Conservation (phyloP, 2,329 filamentous ascomycete species). For the Plenodomus tracheiphilus region DNA sequence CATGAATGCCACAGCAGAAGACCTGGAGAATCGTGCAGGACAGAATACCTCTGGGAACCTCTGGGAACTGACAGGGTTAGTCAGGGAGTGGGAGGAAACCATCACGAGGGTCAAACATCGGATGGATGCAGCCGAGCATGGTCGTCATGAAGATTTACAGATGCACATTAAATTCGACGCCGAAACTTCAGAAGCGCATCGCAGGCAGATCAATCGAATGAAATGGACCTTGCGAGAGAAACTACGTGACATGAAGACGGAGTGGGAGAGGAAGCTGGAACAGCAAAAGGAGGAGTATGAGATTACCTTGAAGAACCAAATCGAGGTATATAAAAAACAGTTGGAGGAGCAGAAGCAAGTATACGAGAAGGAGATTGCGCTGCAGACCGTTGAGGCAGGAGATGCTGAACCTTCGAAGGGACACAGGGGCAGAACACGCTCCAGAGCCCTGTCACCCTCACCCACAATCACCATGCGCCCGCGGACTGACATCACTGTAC, state of each 20-base stretch:
- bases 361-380: background rate
- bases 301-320: background rate
- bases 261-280: background rate
- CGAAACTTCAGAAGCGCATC: background rate
- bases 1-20: background rate
- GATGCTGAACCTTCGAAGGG: background rate
- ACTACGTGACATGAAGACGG: constrained; percentile 1
- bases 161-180: constrained; percentile 4
- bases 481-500: too few species aligned
- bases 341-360: constrained; percentile 2
- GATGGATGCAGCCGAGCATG: background rate
- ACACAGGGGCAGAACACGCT: background rate
- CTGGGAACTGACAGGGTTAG: background rate
- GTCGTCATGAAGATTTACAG: background rate
- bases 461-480: background rate
- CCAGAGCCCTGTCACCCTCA: background rate
- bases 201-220: background rate
- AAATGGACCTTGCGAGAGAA: background rate
- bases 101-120: background rate
- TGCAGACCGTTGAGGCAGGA: background rate
- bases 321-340: background rate
- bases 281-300: background rate
- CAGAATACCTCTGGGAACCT: background rate
- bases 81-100: background rate
- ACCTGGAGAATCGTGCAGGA: background rate